A percentile compares a stretch with the other conserved stretches of the same genome.
These are phyloP conservation scores for Porodaedalea pini DNA, from an alignment of 1,284 basidiomycete species.

Conservation along the genomic window DNA sequence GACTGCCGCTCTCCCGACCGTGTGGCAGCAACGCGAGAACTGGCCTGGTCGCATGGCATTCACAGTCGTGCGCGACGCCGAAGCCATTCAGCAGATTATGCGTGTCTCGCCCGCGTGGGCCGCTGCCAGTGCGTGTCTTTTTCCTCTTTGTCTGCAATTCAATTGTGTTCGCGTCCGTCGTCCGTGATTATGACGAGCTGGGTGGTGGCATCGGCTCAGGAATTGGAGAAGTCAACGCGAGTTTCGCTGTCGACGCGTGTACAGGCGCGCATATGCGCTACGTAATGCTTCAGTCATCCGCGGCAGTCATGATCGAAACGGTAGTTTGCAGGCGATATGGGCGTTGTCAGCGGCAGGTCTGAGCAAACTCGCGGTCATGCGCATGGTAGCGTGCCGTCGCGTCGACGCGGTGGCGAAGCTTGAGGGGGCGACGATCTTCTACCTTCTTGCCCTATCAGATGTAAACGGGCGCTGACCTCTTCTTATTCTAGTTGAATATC, in stretches of 20 bases:
- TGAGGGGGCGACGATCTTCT: conserved; percentile 1
- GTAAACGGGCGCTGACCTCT: conserved; percentile 21
- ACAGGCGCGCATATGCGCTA: conserved; percentile 16
- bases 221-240: not conserved
- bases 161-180: not conserved
- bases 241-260: not conserved
- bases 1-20: conserved; percentile 45
- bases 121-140: conserved; percentile 40
- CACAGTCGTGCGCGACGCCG: conserved; percentile 48
- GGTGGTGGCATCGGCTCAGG: not conserved
- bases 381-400: too few species aligned
- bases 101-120: conserved; percentile 41
- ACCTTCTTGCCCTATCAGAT: conserved; percentile 13
- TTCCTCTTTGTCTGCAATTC: not conserved
- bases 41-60: conserved; percentile 61
- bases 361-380: not conserved
- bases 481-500: conserved; percentile 44
- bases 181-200: not conserved
- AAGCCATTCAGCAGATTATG: conserved; percentile 62
- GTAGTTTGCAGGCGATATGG: conserved; percentile 5
- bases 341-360: not conserved
- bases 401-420: not conserved
- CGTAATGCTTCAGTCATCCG: conserved; percentile 11
- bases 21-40: conserved; percentile 53
- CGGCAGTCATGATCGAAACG: not conserved